Base-by-base conservation (phyloP, 2,329 filamentous ascomycete genomes). In the Alternaria triticimaculans region DNA sequence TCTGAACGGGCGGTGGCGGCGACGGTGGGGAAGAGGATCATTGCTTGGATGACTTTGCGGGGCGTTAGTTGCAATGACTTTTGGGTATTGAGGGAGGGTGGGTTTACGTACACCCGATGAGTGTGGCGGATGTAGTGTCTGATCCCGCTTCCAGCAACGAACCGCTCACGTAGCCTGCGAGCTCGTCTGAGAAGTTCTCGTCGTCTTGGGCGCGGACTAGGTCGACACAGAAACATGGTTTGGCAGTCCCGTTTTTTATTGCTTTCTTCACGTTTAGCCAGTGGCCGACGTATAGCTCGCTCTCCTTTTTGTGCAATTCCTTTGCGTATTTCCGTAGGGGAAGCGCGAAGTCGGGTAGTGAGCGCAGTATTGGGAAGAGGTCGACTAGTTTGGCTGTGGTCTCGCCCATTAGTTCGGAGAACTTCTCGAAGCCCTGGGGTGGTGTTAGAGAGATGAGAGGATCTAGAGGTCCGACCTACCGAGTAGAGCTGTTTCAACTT, bases 351-450 rank as follows among this genome's bases (percentile, higher is more conserved):
- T 68, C 69, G 3, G 74, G 73, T 7, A 88, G 75, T 3, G 65
- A 61, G 18, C 83, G 78, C 2, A 87, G 66, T 0, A 83, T 56
- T 0, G 85, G 85, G 58, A 81, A 86, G 15, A 82, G 73, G 62
- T 87, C 84, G 4, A 85, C 71, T 2, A 86, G 61, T 0, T 81
- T 80, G 0, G 84, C 83, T 0, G 77, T 76, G 6, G 81, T 76
- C 14, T 80, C 80, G 63, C 81, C 80, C 55, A 78, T 81, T 46
- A 84, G 71, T n/a, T 78, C 74, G 12, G 79, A 77, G 43, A 85
- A 84, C 49, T 82, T 78, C 8, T 76, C 76, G 37, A 81, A 73
- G 43, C 83, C 78, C 62, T 82, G 77, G 0, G 78, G 71, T 2
- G 1, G 80, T 9, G 80, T 10, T 84, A 80, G 68, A 63, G 74